Evolutionary conservation across 306 rosid species (phyloP), one percentile per base, ranked within the genome.

Genomic region (Quercus rubra): DNA sequence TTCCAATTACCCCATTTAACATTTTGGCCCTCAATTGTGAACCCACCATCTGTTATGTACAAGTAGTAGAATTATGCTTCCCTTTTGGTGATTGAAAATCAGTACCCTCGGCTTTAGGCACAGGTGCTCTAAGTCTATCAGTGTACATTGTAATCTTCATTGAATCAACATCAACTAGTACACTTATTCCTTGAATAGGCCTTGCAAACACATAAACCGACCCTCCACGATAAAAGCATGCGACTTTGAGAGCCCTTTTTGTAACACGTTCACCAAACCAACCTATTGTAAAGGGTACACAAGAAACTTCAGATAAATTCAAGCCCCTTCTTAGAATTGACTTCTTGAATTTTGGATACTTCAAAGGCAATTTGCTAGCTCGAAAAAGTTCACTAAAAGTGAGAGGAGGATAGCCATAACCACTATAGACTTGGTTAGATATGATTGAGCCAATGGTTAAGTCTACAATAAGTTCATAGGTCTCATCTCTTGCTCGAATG

Each of bases 21-120:
- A 72, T 82, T 80, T 77, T 90, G 61, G 70, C 78, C 96, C 19
- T 86, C 55, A 10, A 90, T 69, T 56, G 74, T 68, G 76, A 90
- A 88, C 61, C 90, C 87, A 71, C 77, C 33, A 19, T 82, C 75
- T 55, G 89, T 33, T 75, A 27, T 59, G 76, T 81, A 79, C 77
- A 74, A 13, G 79, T 58, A 13, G 52, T 55, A 49, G 91, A 58
- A 28, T 74, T 79, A 5, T 79, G 21, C 27, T 49, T 61, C 33
- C 77, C 55, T 64, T 52, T 86, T 41, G 81, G 52, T 63, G 83
- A 73, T 59, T 85, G 90, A 77, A 86, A 89, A 68, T 89, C 84
- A 23, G 96, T 90, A 28, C 96, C 97, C 74, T 92, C 88, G 9
- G 96, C 85, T 88, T 92, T 85, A 8, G 97, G 98, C 85, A 94